These are phyloP conservation scores for Ceriops zippeliana DNA, from an alignment of 345 rosid species.

Conservation along the genomic window DNA sequence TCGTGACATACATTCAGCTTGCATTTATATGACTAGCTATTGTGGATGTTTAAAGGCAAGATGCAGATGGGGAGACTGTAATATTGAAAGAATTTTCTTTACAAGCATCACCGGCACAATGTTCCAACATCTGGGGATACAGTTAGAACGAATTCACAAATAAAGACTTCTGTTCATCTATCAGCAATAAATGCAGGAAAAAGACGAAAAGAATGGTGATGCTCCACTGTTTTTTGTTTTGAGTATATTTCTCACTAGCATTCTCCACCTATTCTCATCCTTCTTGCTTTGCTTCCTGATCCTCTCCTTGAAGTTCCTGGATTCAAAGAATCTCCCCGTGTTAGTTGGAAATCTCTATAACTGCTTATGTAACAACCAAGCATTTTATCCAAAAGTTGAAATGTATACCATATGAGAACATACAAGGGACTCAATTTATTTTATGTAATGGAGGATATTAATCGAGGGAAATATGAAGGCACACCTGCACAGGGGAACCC, in stretches of 20 bases:
- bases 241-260: conserved; percentile 58
- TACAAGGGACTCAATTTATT: too few relatives aligned
- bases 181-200: conserved; percentile 6
- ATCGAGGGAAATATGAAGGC: neutral
- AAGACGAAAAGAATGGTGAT: conserved; percentile 45
- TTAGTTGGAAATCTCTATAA: neutral
- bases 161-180: neutral
- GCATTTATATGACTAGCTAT: too few relatives aligned
- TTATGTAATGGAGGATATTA: too few relatives aligned
- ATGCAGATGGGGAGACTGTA: too few relatives aligned
- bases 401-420: too few relatives aligned
- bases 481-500: conserved; percentile 89
- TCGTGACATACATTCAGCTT: too few relatives aligned
- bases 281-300: conserved; percentile 63
- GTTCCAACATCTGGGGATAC: neutral
- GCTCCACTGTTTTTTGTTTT: conserved; percentile 53
- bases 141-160: conserved; percentile 9
- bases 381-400: too few relatives aligned
- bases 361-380: neutral
- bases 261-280: conserved; percentile 68
- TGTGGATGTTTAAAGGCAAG: too few relatives aligned
- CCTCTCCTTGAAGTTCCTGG: conserved; percentile 71
- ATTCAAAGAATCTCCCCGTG: neutral
- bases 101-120: neutral
- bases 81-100: too few relatives aligned